Conservation (phyloP, 371 early-diverging fungal genomes). For the Gilbertella persicaria region DNA sequence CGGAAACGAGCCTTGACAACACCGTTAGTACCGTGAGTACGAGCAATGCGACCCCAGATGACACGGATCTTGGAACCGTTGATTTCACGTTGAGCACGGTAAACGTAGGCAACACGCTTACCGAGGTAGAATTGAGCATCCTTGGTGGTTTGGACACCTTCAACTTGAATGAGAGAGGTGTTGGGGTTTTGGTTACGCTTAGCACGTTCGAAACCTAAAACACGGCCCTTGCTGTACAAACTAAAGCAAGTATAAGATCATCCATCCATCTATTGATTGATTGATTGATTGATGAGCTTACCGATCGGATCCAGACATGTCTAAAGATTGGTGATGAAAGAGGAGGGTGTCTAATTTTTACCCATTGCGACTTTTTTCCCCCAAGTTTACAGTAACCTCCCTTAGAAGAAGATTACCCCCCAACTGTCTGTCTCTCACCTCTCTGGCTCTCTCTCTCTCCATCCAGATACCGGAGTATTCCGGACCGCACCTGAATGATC, state of each 20-base stretch:
- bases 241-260: slow-evolving; percentile 41
- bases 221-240: slow-evolving; percentile 94
- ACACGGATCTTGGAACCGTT: slow-evolving; percentile 91
- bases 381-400: neutral
- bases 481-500: slow-evolving; percentile 1
- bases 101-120: slow-evolving; percentile 81
- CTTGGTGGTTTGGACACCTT: slow-evolving; percentile 85
- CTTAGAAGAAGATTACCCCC: neutral
- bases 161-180: slow-evolving; percentile 89
- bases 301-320: slow-evolving; percentile 33
- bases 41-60: slow-evolving; percentile 96
- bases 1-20: slow-evolving; percentile 94
- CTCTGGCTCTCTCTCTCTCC: no score
- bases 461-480: no score
- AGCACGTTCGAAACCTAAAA: slow-evolving; percentile 90
- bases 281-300: slow-evolving; percentile 6
- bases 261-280: slow-evolving; percentile 5
- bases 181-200: slow-evolving; percentile 88
- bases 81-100: slow-evolving; percentile 85
- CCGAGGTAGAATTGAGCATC: slow-evolving; percentile 89
- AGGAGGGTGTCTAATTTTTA: slow-evolving; percentile 15
- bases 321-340: slow-evolving; percentile 26
- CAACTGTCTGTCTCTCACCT: no score
- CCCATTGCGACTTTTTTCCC: no score
- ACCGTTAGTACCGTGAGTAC: slow-evolving; percentile 90